Evolutionary conservation across 345 rosid species (phyloP).

Genomic region (Eucalyptus paniculata): DNA sequence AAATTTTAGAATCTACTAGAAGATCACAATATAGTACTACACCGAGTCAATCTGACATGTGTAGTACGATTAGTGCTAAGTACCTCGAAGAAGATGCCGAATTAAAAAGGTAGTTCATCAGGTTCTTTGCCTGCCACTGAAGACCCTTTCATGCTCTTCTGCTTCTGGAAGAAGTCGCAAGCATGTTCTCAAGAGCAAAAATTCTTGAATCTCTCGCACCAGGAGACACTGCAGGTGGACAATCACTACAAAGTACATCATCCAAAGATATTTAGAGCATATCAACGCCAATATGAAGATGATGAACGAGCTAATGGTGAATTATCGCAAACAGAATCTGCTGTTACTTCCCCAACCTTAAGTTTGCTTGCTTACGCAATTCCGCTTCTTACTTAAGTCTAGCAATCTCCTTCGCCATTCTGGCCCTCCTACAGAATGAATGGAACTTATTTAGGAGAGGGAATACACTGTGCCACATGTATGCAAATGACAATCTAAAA

Average conservation of each 20-base stretch:
- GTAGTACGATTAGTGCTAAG: not conserved
- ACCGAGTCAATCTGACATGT: not conserved
- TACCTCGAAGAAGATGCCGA: constrained; percentile 85
- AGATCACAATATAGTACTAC: not conserved
- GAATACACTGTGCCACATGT: too few relatives aligned
- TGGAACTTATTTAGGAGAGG: too few relatives aligned
- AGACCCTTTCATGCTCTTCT: constrained; percentile 75
- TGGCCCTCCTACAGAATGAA: too few relatives aligned
- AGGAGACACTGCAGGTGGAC: constrained; percentile 62
- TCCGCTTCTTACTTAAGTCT: constrained; percentile 39
- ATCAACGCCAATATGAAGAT: not conserved
- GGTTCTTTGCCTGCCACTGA: constrained; percentile 79
- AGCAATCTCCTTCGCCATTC: too few relatives aligned
- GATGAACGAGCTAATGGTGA: not conserved
- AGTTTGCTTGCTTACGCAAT: constrained; percentile 36
- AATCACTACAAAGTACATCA: constrained; percentile 31
- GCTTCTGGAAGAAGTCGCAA: constrained; percentile 72
- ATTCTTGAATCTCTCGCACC: constrained; percentile 94
- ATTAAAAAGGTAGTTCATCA: constrained; percentile 76
- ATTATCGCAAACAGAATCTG: not conserved
- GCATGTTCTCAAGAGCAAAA: constrained; percentile 95
- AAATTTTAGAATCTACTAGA: not conserved
- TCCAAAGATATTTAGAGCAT: not conserved
- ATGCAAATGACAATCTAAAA: too few relatives aligned
- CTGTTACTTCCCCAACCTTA: constrained; percentile 24